Percentiles rank a stretch among this genome's conserved stretches.
These are phyloP conservation scores for Leishmania turanica DNA, from an alignment of 208 protist genomes.

Conservation along the genomic window DNA sequence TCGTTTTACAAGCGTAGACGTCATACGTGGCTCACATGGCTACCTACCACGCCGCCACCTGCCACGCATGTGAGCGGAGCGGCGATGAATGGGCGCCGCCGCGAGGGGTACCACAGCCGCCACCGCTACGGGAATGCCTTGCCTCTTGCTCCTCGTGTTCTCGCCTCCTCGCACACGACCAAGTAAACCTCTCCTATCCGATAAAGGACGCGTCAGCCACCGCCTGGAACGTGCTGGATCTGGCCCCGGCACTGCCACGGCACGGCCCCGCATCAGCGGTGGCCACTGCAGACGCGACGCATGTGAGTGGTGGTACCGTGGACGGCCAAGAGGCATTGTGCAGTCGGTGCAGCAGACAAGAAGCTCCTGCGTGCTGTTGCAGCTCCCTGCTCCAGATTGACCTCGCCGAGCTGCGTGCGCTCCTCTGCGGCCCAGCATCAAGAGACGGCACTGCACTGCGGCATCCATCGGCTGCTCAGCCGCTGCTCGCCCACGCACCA, in stretches of 20 bases:
- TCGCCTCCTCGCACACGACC: not conserved
- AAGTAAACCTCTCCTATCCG: not conserved
- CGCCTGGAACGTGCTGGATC: not conserved
- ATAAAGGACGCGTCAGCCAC: not conserved
- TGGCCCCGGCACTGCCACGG: not conserved
- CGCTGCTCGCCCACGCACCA: not conserved
- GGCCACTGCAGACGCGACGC: not conserved
- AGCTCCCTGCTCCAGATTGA: not conserved
- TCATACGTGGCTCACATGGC: not conserved
- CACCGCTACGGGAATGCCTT: not conserved
- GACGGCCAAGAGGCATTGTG: not conserved
- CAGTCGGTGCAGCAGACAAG: not conserved
- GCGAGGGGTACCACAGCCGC: not conserved
- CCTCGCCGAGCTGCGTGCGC: not conserved
- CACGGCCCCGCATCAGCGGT: not conserved
- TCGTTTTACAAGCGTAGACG: not conserved
- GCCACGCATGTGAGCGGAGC: not conserved
- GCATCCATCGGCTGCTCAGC: not conserved
- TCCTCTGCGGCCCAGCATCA: not conserved
- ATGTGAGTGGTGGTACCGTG: not conserved
- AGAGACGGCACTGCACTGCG: not conserved
- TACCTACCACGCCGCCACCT: not conserved
- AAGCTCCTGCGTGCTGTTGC: not conserved
- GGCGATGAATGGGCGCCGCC: not conserved
- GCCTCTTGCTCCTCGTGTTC: not conserved